Evolutionary conservation across 108 stramenopile genomes (phyloP), one percentile per base, ranked within the genome.

Genomic region (Pinguiococcus pyrenoidosus): DNA sequence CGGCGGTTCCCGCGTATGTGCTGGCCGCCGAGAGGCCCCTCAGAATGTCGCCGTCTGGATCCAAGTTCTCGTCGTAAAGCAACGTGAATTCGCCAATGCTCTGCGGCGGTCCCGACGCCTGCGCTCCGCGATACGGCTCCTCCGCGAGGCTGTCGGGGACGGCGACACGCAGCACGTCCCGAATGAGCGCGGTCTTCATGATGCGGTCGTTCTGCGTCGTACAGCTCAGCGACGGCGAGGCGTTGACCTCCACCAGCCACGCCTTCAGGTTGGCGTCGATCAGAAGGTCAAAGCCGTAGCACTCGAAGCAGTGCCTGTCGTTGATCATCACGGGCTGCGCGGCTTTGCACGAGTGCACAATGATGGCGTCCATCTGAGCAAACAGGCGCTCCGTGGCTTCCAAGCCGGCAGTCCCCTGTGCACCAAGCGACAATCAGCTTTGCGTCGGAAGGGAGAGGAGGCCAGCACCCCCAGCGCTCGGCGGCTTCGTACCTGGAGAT

Each of bases 161-260:
- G 23, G 63, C 62, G 24, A 69, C 45, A 20, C 57, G 54, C 10
- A 62, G 34, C 3, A 61, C 24, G 32, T 69, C 68, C 16, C 41
- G 37, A 24, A 69, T 21, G 24, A 69, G 26, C 8, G 41, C 41
- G 7, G 18, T n/a, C 68, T 76, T 76, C 65, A 76, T 59, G 21
- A 56, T 32, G 40, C 71, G 56, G 64, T 76, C 75, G 20, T 43
- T 37, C 14, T 57, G 54, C 6, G 71, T 75, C 18, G 68, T 67
- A 14, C 68, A 51, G 8, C 62, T 63, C 32, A 87, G 49, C 8
- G 71, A 73, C 3, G 85, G 85, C 20, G 73, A 78, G 0, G 83
- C 81, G 56, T 85, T 87, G 6, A 87, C 82, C 62, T 87, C 85
- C 3, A 87, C 72, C 24, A 87, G 70, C 85, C 85, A 87, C 4